A percentile compares a stretch with the other conserved stretches of the same genome.
Evolutionary conservation across 345 rosid genomes (phyloP).

Genomic region (Pelargonium nanum): DNA sequence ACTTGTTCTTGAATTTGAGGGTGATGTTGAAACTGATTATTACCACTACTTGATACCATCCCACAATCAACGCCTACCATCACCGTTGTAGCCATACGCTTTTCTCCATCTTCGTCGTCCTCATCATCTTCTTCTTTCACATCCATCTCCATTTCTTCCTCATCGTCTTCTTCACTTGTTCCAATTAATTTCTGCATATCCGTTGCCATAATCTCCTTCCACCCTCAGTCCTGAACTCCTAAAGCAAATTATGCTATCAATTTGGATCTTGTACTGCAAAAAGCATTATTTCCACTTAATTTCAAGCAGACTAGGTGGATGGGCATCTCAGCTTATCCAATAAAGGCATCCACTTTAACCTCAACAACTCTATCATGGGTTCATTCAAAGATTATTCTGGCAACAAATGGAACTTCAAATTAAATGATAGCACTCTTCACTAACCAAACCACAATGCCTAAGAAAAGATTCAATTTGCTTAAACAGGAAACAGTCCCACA

Average conservation of each 20-base stretch:
- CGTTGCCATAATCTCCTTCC: slow-evolving; percentile 48
- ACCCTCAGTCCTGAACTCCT: not conserved
- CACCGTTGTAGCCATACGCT: slow-evolving; percentile 30
- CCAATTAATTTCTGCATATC: slow-evolving; percentile 69
- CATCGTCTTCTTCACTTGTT: slow-evolving; percentile 83
- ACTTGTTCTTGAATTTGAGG: slow-evolving; percentile 68
- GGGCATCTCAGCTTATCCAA: no score
- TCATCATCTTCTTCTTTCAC: slow-evolving; percentile 81
- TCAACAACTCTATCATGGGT: not conserved
- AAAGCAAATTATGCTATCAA: not conserved
- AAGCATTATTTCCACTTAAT: not conserved
- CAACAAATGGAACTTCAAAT: no score
- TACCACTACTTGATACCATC: slow-evolving; percentile 33
- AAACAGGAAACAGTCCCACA: no score
- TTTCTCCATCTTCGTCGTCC: slow-evolving; percentile 43
- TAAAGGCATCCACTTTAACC: not conserved
- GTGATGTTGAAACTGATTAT: slow-evolving; percentile 46
- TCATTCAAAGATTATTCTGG: not conserved
- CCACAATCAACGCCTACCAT: slow-evolving; percentile 38
- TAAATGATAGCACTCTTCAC: not conserved
- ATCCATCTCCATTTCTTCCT: slow-evolving; percentile 82
- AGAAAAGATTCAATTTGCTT: no score
- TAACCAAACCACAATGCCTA: no score
- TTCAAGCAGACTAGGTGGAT: not conserved
- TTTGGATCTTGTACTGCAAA: not conserved